Evolutionary conservation across 768 basidiomycete species (phyloP), one percentile per base, ranked within the genome.

Genomic region (Crassisporium funariophilum): DNA sequence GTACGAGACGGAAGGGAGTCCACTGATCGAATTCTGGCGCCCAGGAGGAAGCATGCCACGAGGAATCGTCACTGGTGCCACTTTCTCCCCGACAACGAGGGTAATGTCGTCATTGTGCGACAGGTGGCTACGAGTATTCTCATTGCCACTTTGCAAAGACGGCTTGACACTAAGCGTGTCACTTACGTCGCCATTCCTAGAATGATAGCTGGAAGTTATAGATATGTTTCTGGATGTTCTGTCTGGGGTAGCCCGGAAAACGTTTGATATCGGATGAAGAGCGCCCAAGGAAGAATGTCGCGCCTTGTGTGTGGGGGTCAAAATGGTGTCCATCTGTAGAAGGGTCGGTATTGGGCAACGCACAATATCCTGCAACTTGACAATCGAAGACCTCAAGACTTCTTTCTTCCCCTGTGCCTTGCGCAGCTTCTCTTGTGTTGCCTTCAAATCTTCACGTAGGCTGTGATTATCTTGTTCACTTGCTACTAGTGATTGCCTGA

Each of bases 371-470:
- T 62, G 62, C 17, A 70, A 52, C 35, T 65, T 63, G 17, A 55
- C 51, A 21, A 70, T 62, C 35, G 64, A 67, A 11, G 50, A 35
- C 24, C 59, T 47, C 17, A 69, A 52, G 12, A 41, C 52, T 35
- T 60, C 61, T 12, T 63, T 61, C 25, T 46, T 62, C 13, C 61
- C 63, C 45, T 66, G 65, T 2, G 55, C 47, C 52, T 59, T 69
- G 12, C 60, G 58, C 12, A 69, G 56, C 37, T 55, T 64, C 29
- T 59, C 61, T 13, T 56, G 55, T 16, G 54, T 50, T 13, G 34
- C 37, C 17, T 50, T 49, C 1, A 68, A 43, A 33, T 65, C 62
- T 22, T 56, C 51, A 22, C 50, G 54, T 21, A 65, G 46, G 15
- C 47, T 44, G 6, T 46, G 41, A 21, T 63, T 64, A 15, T 64